Evolutionary conservation across 257 asterid genomes (phyloP).

Genomic region (Paraleonurus japonicus): DNA sequence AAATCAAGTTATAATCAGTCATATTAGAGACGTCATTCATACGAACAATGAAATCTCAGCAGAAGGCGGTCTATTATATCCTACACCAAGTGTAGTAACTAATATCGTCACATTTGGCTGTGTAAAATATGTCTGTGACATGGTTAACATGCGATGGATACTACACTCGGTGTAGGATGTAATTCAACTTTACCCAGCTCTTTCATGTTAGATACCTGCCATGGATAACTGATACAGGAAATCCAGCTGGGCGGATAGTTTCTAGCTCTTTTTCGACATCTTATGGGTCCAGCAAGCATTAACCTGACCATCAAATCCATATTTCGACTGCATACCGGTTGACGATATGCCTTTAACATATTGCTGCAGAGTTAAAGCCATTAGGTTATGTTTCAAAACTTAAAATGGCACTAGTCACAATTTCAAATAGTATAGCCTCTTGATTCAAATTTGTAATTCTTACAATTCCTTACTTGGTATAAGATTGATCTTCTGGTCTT

Average conservation of each 20-base stretch:
- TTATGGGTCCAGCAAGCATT: constrained; percentile 98
- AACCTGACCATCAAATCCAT: constrained; percentile 91
- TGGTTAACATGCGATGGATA: not conserved
- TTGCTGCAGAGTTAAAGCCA: constrained; percentile 55
- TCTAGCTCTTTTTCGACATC: constrained; percentile 62
- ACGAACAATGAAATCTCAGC: not conserved
- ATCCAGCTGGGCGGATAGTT: constrained; percentile 61
- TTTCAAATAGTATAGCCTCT: not conserved
- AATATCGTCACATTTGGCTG: not conserved
- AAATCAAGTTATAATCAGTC: constrained; percentile 24
- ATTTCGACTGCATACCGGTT: constrained; percentile 85
- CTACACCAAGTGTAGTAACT: not conserved
- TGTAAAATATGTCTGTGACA: not conserved
- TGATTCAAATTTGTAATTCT: constrained; percentile 14
- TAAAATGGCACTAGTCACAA: not conserved
- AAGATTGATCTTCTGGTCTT: constrained; percentile 76
- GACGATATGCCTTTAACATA: constrained; percentile 83
- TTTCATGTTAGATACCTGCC: constrained; percentile 64
- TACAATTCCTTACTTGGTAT: constrained; percentile 66
- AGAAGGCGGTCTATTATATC: not conserved
- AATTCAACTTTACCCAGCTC: not conserved
- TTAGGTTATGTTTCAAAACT: not conserved
- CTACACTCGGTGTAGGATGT: not conserved
- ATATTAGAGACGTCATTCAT: not conserved
- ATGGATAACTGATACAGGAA: constrained; percentile 85